Percentiles rank a stretch among this genome's conserved stretches.
Evolutionary conservation across 2,329 filamentous ascomycete genomes (phyloP).

Genomic region (Botrytis cinerea): DNA sequence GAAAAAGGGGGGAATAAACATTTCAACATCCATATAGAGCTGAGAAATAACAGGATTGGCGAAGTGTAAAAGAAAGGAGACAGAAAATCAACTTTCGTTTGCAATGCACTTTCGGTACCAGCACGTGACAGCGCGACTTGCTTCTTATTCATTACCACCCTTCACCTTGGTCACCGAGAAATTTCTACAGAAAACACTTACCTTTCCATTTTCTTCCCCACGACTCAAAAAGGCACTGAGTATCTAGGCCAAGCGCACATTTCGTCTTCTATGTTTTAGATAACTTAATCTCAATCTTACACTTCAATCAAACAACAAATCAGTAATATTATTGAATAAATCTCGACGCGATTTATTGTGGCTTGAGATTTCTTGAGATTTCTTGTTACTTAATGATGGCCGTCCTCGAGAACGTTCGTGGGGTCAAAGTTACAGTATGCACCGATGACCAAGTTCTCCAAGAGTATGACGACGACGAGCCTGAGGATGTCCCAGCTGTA

Average conservation of each 20-base stretch:
- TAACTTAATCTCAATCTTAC: not conserved
- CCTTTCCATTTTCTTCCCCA: not conserved
- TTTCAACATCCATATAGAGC: not conserved
- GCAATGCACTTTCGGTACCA: not conserved
- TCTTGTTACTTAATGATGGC: not conserved
- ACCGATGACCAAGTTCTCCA: not conserved
- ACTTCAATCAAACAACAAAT: not conserved
- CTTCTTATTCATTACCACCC: not conserved
- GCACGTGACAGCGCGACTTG: not conserved
- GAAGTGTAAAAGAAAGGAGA: not conserved
- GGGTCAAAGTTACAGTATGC: slow-evolving; percentile 16
- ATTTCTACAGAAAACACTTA: not conserved
- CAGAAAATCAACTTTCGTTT: not conserved
- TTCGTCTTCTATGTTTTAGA: not conserved
- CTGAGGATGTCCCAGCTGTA: not conserved
- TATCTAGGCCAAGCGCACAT: too few species aligned
- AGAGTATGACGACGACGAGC: slow-evolving; percentile 19
- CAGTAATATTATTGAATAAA: not conserved
- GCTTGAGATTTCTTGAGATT: too few species aligned
- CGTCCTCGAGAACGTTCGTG: not conserved
- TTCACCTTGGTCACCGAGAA: not conserved
- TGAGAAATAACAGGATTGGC: not conserved
- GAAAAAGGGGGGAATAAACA: accelerated
- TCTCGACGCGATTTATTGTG: not conserved
- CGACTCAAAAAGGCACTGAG: too few species aligned